phyloP scores from a whole-genome alignment of 306 rosid species.

The Casuarina glauca region DNA sequence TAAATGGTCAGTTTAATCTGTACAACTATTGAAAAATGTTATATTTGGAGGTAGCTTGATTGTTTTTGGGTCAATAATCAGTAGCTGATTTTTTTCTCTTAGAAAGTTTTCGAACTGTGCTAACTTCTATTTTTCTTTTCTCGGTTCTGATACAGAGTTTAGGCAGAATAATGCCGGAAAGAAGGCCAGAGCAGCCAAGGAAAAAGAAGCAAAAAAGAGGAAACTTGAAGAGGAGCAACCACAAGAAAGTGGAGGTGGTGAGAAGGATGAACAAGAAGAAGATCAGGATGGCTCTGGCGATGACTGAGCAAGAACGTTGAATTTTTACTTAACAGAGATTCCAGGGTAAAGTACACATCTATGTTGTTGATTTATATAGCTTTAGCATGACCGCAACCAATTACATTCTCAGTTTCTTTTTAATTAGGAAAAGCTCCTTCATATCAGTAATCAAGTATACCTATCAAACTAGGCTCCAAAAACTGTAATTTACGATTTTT shows the following conservation, averaged over 20 bases:
- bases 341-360: not conserved
- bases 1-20: not conserved
- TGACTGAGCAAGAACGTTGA: constrained; percentile 17
- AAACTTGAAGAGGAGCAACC: constrained; percentile 51
- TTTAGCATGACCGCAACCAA: not conserved
- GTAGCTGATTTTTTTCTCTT: not conserved
- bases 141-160: constrained; percentile 52
- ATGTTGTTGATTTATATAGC: not conserved
- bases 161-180: constrained; percentile 74
- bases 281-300: constrained; percentile 13
- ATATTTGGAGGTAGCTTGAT: not conserved
- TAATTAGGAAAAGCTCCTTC: not conserved
- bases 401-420: not conserved
- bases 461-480: too few relatives aligned
- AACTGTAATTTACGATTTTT: too few relatives aligned
- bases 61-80: not conserved
- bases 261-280: constrained; percentile 16
- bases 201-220: constrained; percentile 54
- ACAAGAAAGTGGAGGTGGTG: constrained; percentile 34
- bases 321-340: not conserved
- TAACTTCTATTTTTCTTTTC: constrained; percentile 1
- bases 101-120: not conserved
- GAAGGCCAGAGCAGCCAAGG: constrained; percentile 55
- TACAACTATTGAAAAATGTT: not conserved
- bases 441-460: too few relatives aligned